Evolutionary conservation across 768 basidiomycete genomes (phyloP).

Genomic region (Panellus pusillus): DNA sequence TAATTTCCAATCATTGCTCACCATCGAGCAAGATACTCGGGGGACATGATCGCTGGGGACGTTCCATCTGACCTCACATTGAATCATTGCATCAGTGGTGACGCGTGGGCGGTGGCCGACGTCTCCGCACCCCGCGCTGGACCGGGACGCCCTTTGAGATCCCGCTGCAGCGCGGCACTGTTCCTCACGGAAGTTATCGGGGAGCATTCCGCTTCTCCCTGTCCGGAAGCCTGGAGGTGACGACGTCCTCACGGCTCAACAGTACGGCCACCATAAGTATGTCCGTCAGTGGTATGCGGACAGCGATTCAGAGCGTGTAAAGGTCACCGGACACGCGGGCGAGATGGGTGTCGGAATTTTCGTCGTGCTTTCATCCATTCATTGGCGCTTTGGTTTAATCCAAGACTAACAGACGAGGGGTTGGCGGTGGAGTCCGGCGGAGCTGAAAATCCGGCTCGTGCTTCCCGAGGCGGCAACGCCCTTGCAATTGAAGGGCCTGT

Average conservation of each 20-base stretch:
- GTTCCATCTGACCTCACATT: too few relatives aligned
- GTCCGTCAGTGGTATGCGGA: background rate
- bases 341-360: slow-evolving; percentile 12
- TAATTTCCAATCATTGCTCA: too few relatives aligned
- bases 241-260: slow-evolving; percentile 1
- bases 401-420: background rate
- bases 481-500: slow-evolving; percentile 1
- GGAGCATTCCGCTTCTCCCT: background rate
- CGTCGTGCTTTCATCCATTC: background rate
- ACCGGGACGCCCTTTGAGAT: slow-evolving; percentile 1
- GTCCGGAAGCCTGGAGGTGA: slow-evolving; percentile 1
- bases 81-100: too few relatives aligned
- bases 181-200: background rate
- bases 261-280: background rate
- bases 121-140: too few relatives aligned
- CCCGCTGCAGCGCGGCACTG: background rate
- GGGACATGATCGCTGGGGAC: too few relatives aligned
- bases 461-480: background rate
- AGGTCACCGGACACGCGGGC: background rate
- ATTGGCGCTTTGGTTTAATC: background rate
- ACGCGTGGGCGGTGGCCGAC: too few relatives aligned
- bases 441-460: slow-evolving; percentile 7
- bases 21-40: too few relatives aligned
- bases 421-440: background rate
- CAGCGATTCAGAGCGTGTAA: background rate